phyloP scores from a whole-genome alignment of 2,329 filamentous ascomycete genomes.

The Penicillium sumatraense region DNA sequence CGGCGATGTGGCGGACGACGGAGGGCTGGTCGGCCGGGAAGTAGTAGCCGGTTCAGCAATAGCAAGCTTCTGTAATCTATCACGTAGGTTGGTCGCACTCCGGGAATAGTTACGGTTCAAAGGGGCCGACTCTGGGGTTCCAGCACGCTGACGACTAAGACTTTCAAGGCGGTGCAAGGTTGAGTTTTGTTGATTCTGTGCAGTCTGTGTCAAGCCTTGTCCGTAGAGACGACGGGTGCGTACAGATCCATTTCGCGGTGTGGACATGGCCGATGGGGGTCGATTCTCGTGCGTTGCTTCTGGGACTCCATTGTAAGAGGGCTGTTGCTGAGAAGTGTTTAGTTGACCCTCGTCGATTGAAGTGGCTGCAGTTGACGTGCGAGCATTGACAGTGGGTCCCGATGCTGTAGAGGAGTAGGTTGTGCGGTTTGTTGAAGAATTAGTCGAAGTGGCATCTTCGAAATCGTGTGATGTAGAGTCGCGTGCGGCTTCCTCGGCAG shows the following conservation, averaged over 20 bases:
- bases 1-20: conserved; percentile 44
- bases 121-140: conserved; percentile 56
- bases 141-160: conserved; percentile 67
- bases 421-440: conserved; percentile 76
- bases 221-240: conserved; percentile 81
- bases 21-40: conserved; percentile 46
- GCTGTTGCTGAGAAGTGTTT: conserved; percentile 29
- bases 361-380: conserved; percentile 85
- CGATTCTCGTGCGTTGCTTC: conserved; percentile 29
- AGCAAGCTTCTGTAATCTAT: conserved; percentile 46
- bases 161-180: conserved; percentile 80
- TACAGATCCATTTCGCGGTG: conserved; percentile 67
- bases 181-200: conserved; percentile 78
- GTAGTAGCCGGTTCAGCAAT: conserved; percentile 27
- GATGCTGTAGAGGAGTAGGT: conserved; percentile 86
- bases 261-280: conserved; percentile 35
- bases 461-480: conserved; percentile 46
- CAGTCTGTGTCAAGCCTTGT: conserved; percentile 76
- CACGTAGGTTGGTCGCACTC: conserved; percentile 71
- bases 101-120: conserved; percentile 50
- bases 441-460: conserved; percentile 57
- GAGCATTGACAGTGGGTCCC: conserved; percentile 67
- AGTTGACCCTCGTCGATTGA: conserved; percentile 76
- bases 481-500: conserved; percentile 45
- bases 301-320: conserved; percentile 12